Conservation (phyloP, 2,329 filamentous ascomycete genomes). For the Orbilia brochopaga region DNA sequence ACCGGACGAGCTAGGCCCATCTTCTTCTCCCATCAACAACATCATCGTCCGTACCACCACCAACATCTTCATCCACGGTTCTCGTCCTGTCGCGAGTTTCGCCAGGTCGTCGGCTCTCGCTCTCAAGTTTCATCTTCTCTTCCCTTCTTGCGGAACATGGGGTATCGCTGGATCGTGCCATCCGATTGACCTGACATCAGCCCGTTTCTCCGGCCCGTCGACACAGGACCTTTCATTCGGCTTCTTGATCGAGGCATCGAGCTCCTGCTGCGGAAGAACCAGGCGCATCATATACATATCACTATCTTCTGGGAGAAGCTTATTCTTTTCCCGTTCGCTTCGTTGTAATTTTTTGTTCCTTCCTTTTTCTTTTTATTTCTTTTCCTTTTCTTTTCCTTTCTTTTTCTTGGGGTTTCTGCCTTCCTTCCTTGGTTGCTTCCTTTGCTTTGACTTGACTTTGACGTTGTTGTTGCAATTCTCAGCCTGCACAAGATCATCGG, state of each 20-base stretch:
- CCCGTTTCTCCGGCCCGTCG: slow-evolving; percentile 27
- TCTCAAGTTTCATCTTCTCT: slow-evolving; percentile 4
- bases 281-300: slow-evolving; percentile 11
- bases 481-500: slow-evolving; percentile 12
- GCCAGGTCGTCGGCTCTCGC: neutral
- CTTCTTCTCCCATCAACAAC: neutral
- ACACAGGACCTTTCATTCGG: slow-evolving; percentile 18
- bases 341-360: slow-evolving; percentile 29
- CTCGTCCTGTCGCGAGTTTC: neutral
- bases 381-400: slow-evolving; percentile 9
- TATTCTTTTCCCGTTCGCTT: slow-evolving; percentile 33
- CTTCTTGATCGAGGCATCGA: slow-evolving; percentile 21
- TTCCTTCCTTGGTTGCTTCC: no score
- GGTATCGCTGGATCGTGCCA: slow-evolving; percentile 48
- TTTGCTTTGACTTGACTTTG: no score
- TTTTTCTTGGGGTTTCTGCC: neutral
- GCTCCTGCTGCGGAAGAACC: slow-evolving; percentile 12
- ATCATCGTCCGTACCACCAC: neutral
- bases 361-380: slow-evolving; percentile 13
- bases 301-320: slow-evolving; percentile 1
- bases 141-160: slow-evolving; percentile 44
- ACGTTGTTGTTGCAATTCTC: slow-evolving; percentile 14
- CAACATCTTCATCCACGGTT: neutral
- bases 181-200: slow-evolving; percentile 36
- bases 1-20: neutral